Evolutionary conservation across 768 basidiomycete genomes (phyloP).

Genomic region (Tylopilus sp.): DNA sequence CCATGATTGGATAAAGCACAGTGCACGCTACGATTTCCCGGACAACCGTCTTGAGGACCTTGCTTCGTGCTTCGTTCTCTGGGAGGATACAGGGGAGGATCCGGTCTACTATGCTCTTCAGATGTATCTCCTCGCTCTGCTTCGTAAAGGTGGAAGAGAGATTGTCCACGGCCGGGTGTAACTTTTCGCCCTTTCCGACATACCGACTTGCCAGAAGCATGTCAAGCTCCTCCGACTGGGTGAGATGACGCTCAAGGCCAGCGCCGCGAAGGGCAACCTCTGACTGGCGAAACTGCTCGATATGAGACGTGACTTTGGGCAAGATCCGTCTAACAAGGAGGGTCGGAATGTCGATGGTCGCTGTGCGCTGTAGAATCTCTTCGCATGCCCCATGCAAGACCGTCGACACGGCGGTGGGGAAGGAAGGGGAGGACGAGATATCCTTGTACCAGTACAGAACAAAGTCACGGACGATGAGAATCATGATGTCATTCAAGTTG

Average conservation of each 20-base stretch:
- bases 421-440: constrained; percentile 82
- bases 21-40: constrained; percentile 82
- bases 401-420: constrained; percentile 80
- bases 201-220: constrained; percentile 82
- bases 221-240: constrained; percentile 89
- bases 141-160: constrained; percentile 85
- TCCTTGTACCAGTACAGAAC: constrained; percentile 86
- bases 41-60: constrained; percentile 65
- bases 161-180: constrained; percentile 87
- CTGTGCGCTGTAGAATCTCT: constrained; percentile 52
- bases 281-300: constrained; percentile 88
- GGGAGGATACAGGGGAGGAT: constrained; percentile 75
- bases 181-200: constrained; percentile 55
- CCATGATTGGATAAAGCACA: constrained; percentile 82
- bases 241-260: constrained; percentile 74
- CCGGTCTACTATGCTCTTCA: constrained; percentile 65
- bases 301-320: constrained; percentile 85
- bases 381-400: constrained; percentile 66
- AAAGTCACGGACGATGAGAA: constrained; percentile 83
- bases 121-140: constrained; percentile 86
- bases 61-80: constrained; percentile 67
- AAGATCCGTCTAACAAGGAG: constrained; percentile 80
- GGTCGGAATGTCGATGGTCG: constrained; percentile 65
- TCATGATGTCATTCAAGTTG: constrained; percentile 75
- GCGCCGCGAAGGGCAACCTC: constrained; percentile 84